Conservation (phyloP, 345 rosid genomes). For the Arabis alpina region DNA sequence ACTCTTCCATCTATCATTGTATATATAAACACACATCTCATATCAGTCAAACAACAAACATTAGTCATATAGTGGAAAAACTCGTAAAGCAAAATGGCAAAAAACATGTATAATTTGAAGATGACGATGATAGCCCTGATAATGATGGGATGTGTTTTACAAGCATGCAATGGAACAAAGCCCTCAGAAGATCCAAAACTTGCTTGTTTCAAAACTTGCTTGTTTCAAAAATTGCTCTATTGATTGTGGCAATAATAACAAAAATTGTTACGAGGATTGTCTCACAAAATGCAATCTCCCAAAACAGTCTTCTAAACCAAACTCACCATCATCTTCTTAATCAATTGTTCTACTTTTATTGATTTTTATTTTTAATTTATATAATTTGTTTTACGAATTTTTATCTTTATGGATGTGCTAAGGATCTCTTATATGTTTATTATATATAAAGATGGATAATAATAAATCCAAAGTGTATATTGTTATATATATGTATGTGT, state of each 20-base stretch:
- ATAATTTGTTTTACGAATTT: too few relatives aligned
- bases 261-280: constrained; percentile 34
- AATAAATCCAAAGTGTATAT: too few relatives aligned
- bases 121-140: constrained; percentile 31
- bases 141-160: constrained; percentile 25
- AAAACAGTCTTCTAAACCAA: neutral
- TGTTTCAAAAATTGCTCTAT: constrained; percentile 39
- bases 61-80: too few relatives aligned
- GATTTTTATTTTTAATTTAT: neutral
- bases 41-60: constrained; percentile 19
- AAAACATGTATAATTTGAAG: constrained; percentile 24
- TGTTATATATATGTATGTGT: too few relatives aligned
- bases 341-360: neutral
- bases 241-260: constrained; percentile 34
- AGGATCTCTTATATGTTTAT: too few relatives aligned
- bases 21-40: neutral
- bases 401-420: too few relatives aligned
- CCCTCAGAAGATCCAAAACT: too few relatives aligned
- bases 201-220: constrained; percentile 1
- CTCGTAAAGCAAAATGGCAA: constrained; percentile 37
- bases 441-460: too few relatives aligned
- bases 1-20: neutral
- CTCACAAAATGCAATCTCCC: constrained; percentile 38
- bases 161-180: too few relatives aligned
- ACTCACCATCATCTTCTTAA: neutral